Evolutionary conservation across 768 basidiomycete genomes (phyloP).

Genomic region (Daedaleopsis nitida): DNA sequence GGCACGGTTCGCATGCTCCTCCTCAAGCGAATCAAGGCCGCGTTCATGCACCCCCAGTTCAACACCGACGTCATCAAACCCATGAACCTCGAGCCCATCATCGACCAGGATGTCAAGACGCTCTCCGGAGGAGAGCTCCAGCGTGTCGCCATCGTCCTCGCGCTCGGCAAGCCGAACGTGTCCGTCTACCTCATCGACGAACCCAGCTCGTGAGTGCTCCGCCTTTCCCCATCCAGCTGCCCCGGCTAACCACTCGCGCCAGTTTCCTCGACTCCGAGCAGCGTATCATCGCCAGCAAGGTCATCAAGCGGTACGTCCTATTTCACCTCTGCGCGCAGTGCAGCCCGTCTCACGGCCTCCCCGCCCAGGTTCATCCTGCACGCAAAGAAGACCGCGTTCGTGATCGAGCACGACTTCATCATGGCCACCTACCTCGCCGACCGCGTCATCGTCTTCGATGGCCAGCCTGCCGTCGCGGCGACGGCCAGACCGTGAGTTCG

Average conservation of each 20-base stretch:
- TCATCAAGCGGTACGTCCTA: slow-evolving; percentile 81
- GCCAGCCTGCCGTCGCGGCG: slow-evolving; percentile 82
- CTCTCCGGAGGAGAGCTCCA: slow-evolving; percentile 98
- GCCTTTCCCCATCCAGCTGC: background rate
- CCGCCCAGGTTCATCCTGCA: slow-evolving; percentile 82
- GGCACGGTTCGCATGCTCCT: slow-evolving; percentile 96
- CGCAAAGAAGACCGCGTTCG: slow-evolving; percentile 96
- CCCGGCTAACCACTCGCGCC: background rate
- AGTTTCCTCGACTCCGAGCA: slow-evolving; percentile 99
- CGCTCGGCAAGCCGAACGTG: slow-evolving; percentile 83
- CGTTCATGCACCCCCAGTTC: slow-evolving; percentile 99
- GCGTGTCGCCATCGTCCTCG: slow-evolving; percentile 94
- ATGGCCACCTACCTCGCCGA: slow-evolving; percentile 99
- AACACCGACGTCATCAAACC: slow-evolving; percentile 97
- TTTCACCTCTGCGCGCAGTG: background rate
- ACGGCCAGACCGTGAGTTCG: slow-evolving; percentile 84
- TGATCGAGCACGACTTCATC: slow-evolving; percentile 99
- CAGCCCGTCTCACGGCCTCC: background rate
- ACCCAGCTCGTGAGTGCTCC: slow-evolving; percentile 66
- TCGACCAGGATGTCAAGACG: slow-evolving; percentile 98
- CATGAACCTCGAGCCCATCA: slow-evolving; percentile 91
- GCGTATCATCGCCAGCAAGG: slow-evolving; percentile 97
- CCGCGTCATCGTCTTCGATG: slow-evolving; percentile 92
- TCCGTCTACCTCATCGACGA: slow-evolving; percentile 96
- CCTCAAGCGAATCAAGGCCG: slow-evolving; percentile 89